Percentiles rank a stretch among this genome's conserved stretches.
Conservation (phyloP, 2,329 filamentous ascomycete genomes). For the Capronia epimyces region DNA sequence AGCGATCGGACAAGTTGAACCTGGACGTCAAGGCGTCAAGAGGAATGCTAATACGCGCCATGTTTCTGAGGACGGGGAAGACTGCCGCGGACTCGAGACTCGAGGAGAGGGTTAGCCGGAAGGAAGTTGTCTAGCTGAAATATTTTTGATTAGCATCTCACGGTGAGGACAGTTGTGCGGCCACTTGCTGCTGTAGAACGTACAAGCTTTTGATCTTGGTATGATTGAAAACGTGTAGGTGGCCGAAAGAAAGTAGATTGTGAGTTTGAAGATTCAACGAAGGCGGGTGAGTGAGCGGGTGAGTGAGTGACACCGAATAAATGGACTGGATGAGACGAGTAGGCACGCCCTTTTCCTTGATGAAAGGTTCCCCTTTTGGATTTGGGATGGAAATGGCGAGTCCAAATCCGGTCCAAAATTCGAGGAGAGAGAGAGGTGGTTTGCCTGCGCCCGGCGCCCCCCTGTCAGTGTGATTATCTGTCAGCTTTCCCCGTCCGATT, state of each 20-base stretch:
- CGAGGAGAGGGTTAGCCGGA: background rate
- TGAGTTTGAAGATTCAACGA: background rate
- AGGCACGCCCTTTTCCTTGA: background rate
- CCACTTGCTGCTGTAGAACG: constrained; percentile 1
- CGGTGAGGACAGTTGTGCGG: background rate
- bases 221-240: background rate
- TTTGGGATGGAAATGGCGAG: background rate
- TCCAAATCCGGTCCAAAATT: background rate
- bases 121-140: background rate
- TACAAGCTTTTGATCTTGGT: background rate
- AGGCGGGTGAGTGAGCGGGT: background rate
- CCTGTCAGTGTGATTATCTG: constrained; percentile 2
- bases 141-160: constrained; percentile 4
- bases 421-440: background rate
- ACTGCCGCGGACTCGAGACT: background rate
- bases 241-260: background rate
- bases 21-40: constrained; percentile 86
- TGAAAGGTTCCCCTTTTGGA: background rate
- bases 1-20: constrained; percentile 78
- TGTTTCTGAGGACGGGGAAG: constrained; percentile 36
- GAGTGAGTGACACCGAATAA: background rate
- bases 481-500: background rate
- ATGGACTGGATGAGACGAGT: background rate
- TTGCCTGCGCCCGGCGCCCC: background rate
- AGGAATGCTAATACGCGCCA: constrained; percentile 88